Evolutionary conservation across 148 eudicot genomes (phyloP).

Genomic region (Silene uniflora): DNA sequence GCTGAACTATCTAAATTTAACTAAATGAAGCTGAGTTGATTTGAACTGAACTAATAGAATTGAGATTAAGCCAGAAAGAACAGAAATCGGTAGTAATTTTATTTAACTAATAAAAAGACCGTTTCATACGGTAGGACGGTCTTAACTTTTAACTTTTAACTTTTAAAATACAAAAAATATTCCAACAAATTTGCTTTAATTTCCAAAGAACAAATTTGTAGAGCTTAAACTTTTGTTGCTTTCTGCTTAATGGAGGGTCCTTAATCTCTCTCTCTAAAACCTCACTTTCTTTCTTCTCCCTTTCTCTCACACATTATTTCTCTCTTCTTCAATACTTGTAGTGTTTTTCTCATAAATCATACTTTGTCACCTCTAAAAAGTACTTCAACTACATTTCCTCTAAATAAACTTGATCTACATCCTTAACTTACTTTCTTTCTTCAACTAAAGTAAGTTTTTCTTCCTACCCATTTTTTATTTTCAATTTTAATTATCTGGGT

Average conservation of each 20-base stretch:
- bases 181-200: slow-evolving; percentile 10
- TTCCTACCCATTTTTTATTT: background rate
- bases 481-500: background rate
- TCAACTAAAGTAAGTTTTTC: slow-evolving; percentile 18
- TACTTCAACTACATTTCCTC: background rate
- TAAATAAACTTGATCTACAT: background rate
- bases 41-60: no score
- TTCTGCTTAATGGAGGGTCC: slow-evolving; percentile 63
- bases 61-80: no score
- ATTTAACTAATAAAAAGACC: no score
- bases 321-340: slow-evolving; percentile 17
- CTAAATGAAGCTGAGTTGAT: no score
- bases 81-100: no score
- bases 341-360: background rate
- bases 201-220: background rate
- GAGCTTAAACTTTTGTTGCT: slow-evolving; percentile 37
- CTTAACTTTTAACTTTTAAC: no score
- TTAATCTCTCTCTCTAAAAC: slow-evolving; percentile 29
- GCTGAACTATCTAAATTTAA: no score
- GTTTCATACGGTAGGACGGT: no score
- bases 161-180: no score
- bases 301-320: slow-evolving; percentile 9
- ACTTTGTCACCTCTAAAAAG: background rate
- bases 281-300: slow-evolving; percentile 24
- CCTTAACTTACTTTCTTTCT: background rate